Percentiles rank a stretch among this genome's conserved stretches.
Conservation (phyloP, 257 asterid genomes). For the Capsicum baccatum region DNA sequence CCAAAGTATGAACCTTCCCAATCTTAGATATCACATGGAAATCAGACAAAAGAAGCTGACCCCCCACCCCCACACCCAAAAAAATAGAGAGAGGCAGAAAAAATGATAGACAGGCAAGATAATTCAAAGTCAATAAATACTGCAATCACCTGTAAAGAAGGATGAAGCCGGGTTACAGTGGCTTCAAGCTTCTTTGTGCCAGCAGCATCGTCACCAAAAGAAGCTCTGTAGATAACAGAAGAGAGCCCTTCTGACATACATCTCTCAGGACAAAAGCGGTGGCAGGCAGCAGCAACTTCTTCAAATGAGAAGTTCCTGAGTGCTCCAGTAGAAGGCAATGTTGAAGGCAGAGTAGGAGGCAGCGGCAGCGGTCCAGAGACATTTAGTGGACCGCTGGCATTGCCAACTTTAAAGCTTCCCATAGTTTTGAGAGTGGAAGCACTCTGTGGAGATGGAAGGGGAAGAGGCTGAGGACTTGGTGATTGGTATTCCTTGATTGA, state of each 20-base stretch:
- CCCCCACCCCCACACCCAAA: background rate
- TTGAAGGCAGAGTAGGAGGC: conserved; percentile 68
- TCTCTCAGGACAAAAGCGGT: conserved; percentile 83
- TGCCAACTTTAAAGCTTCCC: conserved; percentile 69
- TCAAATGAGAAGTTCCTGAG: conserved; percentile 67
- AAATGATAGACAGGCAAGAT: background rate
- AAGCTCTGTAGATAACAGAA: conserved; percentile 84
- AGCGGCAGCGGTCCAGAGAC: conserved; percentile 87
- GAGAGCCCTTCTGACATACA: conserved; percentile 94
- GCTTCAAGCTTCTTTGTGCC: conserved; percentile 75
- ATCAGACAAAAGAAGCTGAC: background rate
- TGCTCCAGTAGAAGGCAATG: conserved; percentile 53
- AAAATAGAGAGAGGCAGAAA: background rate
- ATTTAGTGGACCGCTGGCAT: conserved; percentile 65
- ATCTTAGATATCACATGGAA: background rate
- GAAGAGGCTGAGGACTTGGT: conserved; percentile 89
- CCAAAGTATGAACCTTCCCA: background rate
- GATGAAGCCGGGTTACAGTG: conserved; percentile 79
- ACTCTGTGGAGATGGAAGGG: conserved; percentile 78
- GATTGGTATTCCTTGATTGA: conserved; percentile 70
- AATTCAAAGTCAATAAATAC: conserved; percentile 22
- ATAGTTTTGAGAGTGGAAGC: conserved; percentile 58
- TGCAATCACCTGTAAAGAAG: conserved; percentile 67
- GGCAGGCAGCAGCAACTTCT: conserved; percentile 89
- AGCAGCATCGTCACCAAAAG: conserved; percentile 67